phyloP scores from a whole-genome alignment of 768 basidiomycete genomes.

The Suillus plorans region DNA sequence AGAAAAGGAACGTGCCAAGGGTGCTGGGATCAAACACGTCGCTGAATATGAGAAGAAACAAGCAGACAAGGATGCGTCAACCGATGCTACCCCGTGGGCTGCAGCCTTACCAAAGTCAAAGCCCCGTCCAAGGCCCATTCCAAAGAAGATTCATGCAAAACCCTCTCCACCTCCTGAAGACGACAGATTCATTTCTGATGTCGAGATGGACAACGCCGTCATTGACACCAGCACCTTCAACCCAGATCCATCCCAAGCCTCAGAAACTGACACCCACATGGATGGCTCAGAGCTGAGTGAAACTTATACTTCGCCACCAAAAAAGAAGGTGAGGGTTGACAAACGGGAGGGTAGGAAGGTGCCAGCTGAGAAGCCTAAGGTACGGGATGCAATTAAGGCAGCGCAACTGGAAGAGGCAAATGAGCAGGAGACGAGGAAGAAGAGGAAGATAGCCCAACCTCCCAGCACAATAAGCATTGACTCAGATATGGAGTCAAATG shows the following conservation, averaged over 20 bases:
- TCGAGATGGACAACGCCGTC: neutral
- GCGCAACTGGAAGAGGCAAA: neutral
- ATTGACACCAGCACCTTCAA: neutral
- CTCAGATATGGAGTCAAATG: neutral
- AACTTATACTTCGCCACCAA: neutral
- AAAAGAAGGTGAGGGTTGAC: neutral
- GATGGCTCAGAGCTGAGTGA: neutral
- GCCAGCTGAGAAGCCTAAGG: neutral
- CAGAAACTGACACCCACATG: neutral
- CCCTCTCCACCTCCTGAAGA: neutral
- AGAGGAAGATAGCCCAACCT: neutral
- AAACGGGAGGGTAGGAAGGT: neutral
- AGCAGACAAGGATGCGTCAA: neutral
- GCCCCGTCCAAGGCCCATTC: neutral
- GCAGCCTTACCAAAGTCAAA: neutral
- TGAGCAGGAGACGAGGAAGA: neutral
- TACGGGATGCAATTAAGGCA: neutral
- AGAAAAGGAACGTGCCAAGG: neutral
- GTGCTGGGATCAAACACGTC: neutral
- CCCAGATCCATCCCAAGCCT: neutral
- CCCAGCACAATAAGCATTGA: neutral
- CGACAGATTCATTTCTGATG: neutral
- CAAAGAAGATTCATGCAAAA: neutral
- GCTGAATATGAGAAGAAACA: neutral
- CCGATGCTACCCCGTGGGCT: neutral